Evolutionary conservation across 371 early-diverging fungal species (phyloP).

Genomic region (Quaeritorhiza haematococci): DNA sequence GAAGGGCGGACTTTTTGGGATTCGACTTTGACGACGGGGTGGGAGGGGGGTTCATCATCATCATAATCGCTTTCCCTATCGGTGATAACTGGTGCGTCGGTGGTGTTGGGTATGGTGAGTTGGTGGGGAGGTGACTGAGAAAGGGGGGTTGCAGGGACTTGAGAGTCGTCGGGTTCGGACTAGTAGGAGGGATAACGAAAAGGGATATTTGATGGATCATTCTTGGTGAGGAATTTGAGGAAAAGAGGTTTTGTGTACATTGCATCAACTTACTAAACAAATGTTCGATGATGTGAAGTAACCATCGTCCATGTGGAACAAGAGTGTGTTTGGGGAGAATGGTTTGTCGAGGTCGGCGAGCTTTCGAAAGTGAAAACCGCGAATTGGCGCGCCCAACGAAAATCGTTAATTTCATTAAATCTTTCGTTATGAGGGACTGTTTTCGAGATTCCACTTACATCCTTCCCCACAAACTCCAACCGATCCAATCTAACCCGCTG

Average conservation of each 20-base stretch:
- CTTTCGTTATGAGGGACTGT: no score
- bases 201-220: background rate
- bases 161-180: background rate
- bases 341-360: background rate
- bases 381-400: background rate
- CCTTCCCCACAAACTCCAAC: constrained; percentile 3
- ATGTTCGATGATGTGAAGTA: background rate
- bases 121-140: no score
- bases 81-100: no score
- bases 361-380: constrained; percentile 2
- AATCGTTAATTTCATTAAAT: no score
- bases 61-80: background rate
- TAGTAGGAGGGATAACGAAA: background rate
- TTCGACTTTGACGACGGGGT: constrained; percentile 10
- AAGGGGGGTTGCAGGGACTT: no score
- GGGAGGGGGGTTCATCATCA: constrained; percentile 3
- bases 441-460: no score
- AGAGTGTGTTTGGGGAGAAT: constrained; percentile 6
- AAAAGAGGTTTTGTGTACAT: background rate
- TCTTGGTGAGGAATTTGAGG: background rate
- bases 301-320: constrained; percentile 7
- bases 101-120: no score
- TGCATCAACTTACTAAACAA: background rate
- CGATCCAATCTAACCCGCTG: background rate
- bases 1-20: background rate